Evolutionary conservation across 2,329 filamentous ascomycete genomes (phyloP), one percentile per base, ranked within the genome.

Genomic region (Alternaria infectoria): DNA sequence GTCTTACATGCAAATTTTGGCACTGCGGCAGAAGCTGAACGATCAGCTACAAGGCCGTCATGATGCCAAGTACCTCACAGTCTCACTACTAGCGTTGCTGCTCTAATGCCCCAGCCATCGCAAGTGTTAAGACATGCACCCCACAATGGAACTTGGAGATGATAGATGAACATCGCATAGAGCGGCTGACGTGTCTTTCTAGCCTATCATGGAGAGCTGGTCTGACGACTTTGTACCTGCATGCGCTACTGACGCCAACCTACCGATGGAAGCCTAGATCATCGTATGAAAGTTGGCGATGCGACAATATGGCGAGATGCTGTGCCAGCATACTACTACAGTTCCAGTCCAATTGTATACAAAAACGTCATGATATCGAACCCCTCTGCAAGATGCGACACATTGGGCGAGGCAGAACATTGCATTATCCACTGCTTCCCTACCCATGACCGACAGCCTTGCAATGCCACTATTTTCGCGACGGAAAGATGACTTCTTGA

Each of bases 201-300:
- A 52, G 59, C 25, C 23, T 30, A 28, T 17, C 49, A 36, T 49
- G 23, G 54, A 46, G 10, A 15, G 3, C 17, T 21, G 25, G 5
- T 15, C 36, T 54, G 45, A 46, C 54, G 17, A 40, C 17, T 45
- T 56, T 40, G 55, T 54, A 57, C 59, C 59, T 62, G 63, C 56
- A 62, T 59, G 45, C 54, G 50, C 36, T 52, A 52, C n/a, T 10
- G 36, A 21, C 28, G 36, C 32, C 26, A 32, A 23, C 23, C 19
- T 36, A 11, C 17, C 47, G 44, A 30, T 25, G 25, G 7, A 12
- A 25, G 40, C 6, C 17, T 25, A n/a, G 43, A 45, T 54, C n/a
- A 51, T 17, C n/a, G 43, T 49, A 40, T 32, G 47, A n/a, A 17
- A n/a, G n/a, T 13, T 49, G 19, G 44, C 25, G 15, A 57, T 26